phyloP scores from a whole-genome alignment of 2,329 filamentous ascomycete genomes.

The Rasamsonia emersonii region DNA sequence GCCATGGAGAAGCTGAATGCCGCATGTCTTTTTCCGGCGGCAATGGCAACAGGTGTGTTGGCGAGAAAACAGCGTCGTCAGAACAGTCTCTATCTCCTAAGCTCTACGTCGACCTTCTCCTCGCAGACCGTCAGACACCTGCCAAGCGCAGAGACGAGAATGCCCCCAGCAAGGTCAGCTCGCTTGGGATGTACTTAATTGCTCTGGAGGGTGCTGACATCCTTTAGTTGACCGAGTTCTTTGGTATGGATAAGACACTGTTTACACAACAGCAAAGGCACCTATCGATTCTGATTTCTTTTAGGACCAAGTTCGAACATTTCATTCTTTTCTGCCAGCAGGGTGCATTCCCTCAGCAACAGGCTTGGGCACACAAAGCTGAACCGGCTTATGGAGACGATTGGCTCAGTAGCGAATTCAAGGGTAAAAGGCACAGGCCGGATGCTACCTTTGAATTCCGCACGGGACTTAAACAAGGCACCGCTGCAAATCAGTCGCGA shows the following conservation, averaged over 20 bases:
- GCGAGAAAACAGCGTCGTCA: background rate
- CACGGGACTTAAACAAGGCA: background rate
- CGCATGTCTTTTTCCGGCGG: too few relatives aligned
- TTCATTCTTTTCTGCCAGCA: constrained; percentile 6
- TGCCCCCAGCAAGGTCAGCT: constrained; percentile 1
- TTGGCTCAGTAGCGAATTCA: background rate
- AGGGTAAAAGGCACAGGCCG: background rate
- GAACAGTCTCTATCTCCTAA: background rate
- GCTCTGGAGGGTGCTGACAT: background rate
- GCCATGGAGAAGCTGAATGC: too few relatives aligned
- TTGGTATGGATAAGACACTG: constrained; percentile 1
- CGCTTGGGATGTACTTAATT: background rate
- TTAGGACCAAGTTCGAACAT: constrained; percentile 4
- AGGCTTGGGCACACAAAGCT: constrained; percentile 5
- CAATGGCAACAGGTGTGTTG: too few relatives aligned
- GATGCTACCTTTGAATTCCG: background rate
- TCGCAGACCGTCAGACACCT: constrained; percentile 1
- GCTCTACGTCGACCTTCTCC: constrained; percentile 3
- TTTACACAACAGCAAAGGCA: background rate
- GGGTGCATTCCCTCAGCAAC: constrained; percentile 3
- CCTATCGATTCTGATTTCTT: background rate
- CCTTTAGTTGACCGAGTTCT: constrained; percentile 3
- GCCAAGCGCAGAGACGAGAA: background rate
- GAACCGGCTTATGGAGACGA: constrained; percentile 2
- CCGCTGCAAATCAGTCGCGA: background rate